phyloP scores from a whole-genome alignment of 805 yeast species.

The Danielia oregonensis region DNA sequence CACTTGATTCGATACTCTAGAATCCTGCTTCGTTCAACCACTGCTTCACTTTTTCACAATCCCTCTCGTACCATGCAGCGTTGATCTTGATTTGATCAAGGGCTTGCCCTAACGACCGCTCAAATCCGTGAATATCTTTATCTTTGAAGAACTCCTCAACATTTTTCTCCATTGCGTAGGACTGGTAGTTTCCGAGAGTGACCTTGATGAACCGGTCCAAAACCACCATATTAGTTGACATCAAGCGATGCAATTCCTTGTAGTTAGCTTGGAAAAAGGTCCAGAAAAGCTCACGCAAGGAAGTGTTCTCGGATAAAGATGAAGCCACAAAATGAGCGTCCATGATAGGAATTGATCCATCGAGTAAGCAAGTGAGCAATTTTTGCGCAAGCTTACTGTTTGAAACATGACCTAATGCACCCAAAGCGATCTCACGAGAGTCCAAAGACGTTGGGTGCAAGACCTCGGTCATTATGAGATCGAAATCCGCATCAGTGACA shows the following conservation, averaged over 20 bases:
- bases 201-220: conserved; percentile 44
- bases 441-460: conserved; percentile 51
- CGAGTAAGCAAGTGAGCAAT: conserved; percentile 38
- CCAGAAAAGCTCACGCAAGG: conserved; percentile 46
- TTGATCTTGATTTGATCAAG: conserved; percentile 52
- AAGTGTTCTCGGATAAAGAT: conserved; percentile 44
- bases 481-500: conserved; percentile 32
- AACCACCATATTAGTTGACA: conserved; percentile 49
- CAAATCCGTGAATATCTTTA: conserved; percentile 52
- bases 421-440: conserved; percentile 53
- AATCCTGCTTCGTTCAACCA: conserved; percentile 35
- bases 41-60: conserved; percentile 33
- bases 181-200: conserved; percentile 33
- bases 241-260: conserved; percentile 37
- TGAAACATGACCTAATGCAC: conserved; percentile 49
- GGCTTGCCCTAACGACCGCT: conserved; percentile 49
- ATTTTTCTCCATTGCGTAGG: conserved; percentile 19
- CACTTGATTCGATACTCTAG: neutral
- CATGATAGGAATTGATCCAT: conserved; percentile 49
- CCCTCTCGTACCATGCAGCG: conserved; percentile 50
- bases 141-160: conserved; percentile 41
- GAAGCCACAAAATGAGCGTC: conserved; percentile 52
- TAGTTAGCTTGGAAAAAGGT: conserved; percentile 47
- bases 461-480: conserved; percentile 43
- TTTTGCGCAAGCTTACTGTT: conserved; percentile 30